Evolutionary conservation across 805 yeast genomes (phyloP).

Genomic region (Wickerhamomyces subpelliculosus): DNA sequence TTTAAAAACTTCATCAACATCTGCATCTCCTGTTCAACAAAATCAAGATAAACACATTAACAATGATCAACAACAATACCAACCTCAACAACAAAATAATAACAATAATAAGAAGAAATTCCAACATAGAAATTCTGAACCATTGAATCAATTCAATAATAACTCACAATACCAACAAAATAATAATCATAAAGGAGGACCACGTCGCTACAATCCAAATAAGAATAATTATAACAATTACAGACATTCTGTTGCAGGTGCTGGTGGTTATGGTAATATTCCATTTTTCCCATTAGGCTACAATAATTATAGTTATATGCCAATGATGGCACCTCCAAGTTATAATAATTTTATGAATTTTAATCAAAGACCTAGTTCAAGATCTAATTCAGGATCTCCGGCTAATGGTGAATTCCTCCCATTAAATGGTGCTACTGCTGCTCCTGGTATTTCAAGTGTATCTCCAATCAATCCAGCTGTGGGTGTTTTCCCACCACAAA

Average conservation of each 20-base stretch:
- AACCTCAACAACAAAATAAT: constrained; percentile 1
- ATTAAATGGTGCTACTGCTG: background rate
- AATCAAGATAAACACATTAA: background rate
- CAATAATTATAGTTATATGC: constrained; percentile 13
- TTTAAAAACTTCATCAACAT: background rate
- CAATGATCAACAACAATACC: background rate
- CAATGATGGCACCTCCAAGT: constrained; percentile 3
- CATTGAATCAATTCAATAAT: constrained; percentile 5
- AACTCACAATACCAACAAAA: background rate
- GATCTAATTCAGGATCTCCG: background rate
- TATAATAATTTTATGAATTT: background rate
- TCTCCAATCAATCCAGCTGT: constrained; percentile 3
- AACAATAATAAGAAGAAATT: constrained; percentile 1
- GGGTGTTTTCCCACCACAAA: constrained; percentile 5
- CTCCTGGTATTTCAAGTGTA: background rate
- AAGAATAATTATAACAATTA: constrained; percentile 6
- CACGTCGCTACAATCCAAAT: constrained; percentile 8
- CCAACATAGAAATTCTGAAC: constrained; percentile 17
- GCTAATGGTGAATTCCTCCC: background rate
- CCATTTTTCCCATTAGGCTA: no score
- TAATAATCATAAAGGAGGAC: constrained; percentile 1
- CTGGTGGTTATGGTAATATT: background rate
- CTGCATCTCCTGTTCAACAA: background rate
- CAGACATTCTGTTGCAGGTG: constrained; percentile 17
- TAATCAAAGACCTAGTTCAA: background rate